Conservation (phyloP, 2,329 filamentous ascomycete species). For the Dothideomycetes sp. region DNA sequence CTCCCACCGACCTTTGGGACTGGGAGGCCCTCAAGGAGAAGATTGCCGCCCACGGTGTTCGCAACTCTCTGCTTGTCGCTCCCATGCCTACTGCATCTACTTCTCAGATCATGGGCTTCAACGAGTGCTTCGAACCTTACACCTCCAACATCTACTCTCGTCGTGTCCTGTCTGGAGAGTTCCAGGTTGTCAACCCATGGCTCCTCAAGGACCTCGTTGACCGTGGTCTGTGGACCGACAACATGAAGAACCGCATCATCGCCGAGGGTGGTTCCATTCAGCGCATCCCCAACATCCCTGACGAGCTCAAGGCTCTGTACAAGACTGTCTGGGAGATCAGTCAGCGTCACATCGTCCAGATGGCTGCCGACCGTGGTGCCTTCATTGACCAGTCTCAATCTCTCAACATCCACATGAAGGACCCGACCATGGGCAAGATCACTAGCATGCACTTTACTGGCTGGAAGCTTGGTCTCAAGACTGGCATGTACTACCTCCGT, state of each 20-base stretch:
- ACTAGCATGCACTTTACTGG: constrained; percentile 99
- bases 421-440: constrained; percentile 99
- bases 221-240: constrained; percentile 95
- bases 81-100: constrained; percentile 98
- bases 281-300: constrained; percentile 91
- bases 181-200: constrained; percentile 99
- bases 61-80: constrained; percentile 89
- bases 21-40: constrained; percentile 82
- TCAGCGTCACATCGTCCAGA: constrained; percentile 88
- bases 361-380: constrained; percentile 95
- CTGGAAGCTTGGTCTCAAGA: constrained; percentile 99
- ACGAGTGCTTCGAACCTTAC: constrained; percentile 99
- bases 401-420: constrained; percentile 98
- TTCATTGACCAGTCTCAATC: constrained; percentile 99
- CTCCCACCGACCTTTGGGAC: constrained; percentile 90
- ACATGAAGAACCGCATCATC: constrained; percentile 99
- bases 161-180: constrained; percentile 93
- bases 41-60: constrained; percentile 85
- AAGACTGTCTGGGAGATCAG: constrained; percentile 99
- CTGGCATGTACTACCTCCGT: constrained; percentile 99
- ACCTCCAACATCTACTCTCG: constrained; percentile 99
- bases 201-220: constrained; percentile 95
- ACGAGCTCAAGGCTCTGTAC: constrained; percentile 92
- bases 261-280: constrained; percentile 92
- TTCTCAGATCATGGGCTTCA: constrained; percentile 96